Evolutionary conservation across 1,284 basidiomycete species (phyloP).

Genomic region (Retiboletus flavoniger): DNA sequence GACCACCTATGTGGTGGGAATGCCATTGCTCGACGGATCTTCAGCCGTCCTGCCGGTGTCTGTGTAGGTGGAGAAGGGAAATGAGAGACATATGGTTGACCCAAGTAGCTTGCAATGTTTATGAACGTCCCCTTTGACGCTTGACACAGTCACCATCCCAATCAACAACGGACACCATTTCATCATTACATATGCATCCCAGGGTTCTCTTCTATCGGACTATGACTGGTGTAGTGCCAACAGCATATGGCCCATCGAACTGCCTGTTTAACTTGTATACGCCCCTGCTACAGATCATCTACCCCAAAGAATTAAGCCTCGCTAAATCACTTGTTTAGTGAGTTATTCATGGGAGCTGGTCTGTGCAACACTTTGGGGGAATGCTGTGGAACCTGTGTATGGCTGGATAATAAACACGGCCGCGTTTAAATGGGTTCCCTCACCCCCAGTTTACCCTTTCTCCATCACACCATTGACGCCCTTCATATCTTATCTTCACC

Average conservation of each 20-base stretch:
- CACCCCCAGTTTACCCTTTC: not conserved
- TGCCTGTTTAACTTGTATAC: constrained; percentile 3
- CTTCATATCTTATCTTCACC: constrained; percentile 17
- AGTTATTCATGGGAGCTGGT: not conserved
- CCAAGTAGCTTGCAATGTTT: constrained; percentile 26
- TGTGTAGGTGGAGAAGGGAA: constrained; percentile 31
- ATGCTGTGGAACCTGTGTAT: constrained; percentile 18
- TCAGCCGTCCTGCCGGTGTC: constrained; percentile 19
- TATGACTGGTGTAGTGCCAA: constrained; percentile 6
- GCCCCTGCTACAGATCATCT: not conserved
- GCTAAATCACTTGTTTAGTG: not conserved
- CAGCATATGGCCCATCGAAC: not conserved
- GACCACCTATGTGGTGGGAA: constrained; percentile 36
- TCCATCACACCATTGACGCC: not conserved
- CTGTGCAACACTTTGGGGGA: not conserved
- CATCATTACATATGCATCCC: constrained; percentile 2
- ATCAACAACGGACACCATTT: constrained; percentile 5
- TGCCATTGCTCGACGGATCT: constrained; percentile 20
- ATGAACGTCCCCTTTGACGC: constrained; percentile 20
- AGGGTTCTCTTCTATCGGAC: constrained; percentile 4
- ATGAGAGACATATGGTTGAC: constrained; percentile 35
- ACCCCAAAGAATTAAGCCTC: not conserved
- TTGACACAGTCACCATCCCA: not conserved
- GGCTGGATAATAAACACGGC: not conserved
- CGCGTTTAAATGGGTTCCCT: constrained; percentile 2